Evolutionary conservation across 306 rosid species (phyloP).

Genomic region (Ziziphus jujuba): DNA sequence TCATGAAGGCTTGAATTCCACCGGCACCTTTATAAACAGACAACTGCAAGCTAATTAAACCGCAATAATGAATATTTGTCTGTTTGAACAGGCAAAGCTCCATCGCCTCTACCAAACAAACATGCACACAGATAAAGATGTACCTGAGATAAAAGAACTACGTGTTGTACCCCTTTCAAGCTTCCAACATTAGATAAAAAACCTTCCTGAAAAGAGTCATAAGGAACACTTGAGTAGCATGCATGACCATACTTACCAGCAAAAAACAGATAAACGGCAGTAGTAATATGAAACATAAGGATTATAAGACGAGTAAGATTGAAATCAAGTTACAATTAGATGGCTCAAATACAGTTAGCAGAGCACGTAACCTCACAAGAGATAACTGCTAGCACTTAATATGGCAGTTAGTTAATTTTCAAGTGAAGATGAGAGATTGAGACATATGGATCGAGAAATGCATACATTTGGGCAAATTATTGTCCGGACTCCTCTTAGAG

Average conservation of each 20-base stretch:
- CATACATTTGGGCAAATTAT: slow-evolving; percentile 87
- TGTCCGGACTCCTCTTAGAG: slow-evolving; percentile 75
- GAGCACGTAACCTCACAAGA: background rate
- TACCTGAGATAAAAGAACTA: slow-evolving; percentile 88
- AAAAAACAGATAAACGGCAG: too few relatives aligned
- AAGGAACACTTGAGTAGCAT: background rate
- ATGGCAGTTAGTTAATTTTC: background rate
- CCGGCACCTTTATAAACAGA: slow-evolving; percentile 73
- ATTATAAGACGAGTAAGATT: too few relatives aligned
- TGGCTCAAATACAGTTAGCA: background rate
- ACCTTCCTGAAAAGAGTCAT: slow-evolving; percentile 63
- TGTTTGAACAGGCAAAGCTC: background rate
- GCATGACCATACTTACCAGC: too few relatives aligned
- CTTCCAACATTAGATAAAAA: slow-evolving; percentile 62
- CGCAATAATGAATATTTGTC: slow-evolving; percentile 28
- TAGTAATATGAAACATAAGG: too few relatives aligned
- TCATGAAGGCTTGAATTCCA: slow-evolving; percentile 77
- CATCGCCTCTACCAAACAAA: background rate
- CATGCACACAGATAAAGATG: slow-evolving; percentile 7
- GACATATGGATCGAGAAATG: slow-evolving; percentile 14
- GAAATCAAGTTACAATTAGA: background rate
- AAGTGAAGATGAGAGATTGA: slow-evolving; percentile 13
- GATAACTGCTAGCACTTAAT: background rate
- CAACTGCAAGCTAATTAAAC: slow-evolving; percentile 81
- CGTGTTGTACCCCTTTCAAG: slow-evolving; percentile 75